These are phyloP conservation scores for Yamadazyma aaseri DNA, from an alignment of 1,139 yeast species.

Conservation along the genomic window DNA sequence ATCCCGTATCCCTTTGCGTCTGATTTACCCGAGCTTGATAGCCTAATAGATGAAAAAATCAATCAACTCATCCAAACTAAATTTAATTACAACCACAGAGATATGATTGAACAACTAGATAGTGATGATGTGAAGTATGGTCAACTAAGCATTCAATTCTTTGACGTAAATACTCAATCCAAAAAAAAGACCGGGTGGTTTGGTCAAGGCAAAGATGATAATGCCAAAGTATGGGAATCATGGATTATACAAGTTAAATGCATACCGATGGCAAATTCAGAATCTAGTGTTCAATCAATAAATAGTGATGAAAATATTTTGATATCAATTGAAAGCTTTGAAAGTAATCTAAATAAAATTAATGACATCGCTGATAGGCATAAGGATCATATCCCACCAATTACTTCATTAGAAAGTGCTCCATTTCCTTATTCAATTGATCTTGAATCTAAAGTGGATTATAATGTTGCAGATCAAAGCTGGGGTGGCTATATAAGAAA, in stretches of 20 bases:
- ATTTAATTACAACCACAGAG: slow-evolving; percentile 16
- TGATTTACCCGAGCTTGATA: slow-evolving; percentile 43
- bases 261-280: slow-evolving; percentile 21
- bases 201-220: slow-evolving; percentile 29
- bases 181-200: slow-evolving; percentile 46
- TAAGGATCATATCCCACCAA: slow-evolving; percentile 72
- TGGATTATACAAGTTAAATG: slow-evolving; percentile 41
- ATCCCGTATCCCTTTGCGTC: slow-evolving; percentile 47
- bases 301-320: slow-evolving; percentile 15
- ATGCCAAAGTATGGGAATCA: slow-evolving; percentile 38
- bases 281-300: neutral
- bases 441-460: slow-evolving; percentile 14
- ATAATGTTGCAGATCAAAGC: slow-evolving; percentile 20
- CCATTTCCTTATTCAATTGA: slow-evolving; percentile 63
- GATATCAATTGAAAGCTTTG: slow-evolving; percentile 38
- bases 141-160: slow-evolving; percentile 28
- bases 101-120: neutral
- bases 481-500: slow-evolving; percentile 54
- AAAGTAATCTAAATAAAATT: slow-evolving; percentile 44
- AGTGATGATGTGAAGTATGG: slow-evolving; percentile 17
- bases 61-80: slow-evolving; percentile 32
- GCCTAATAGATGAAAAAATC: slow-evolving; percentile 42
- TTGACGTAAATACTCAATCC: slow-evolving; percentile 25
- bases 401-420: slow-evolving; percentile 60
- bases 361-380: slow-evolving; percentile 51